Conservation (phyloP, 352 stramenopile genomes). For the Globisporangium recalcitrans region DNA sequence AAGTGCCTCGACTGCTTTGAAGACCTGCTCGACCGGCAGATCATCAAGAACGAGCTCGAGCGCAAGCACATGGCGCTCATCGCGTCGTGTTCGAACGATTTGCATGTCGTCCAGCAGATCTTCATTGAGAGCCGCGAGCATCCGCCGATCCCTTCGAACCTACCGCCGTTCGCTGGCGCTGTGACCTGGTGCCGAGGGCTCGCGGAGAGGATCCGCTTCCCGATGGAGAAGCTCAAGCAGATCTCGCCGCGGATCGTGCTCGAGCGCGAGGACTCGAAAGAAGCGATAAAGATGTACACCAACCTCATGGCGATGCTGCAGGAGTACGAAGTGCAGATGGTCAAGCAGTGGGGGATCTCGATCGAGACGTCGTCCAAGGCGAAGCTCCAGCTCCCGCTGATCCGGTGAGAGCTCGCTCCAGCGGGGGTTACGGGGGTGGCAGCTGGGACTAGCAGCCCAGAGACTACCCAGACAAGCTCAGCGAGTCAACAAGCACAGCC, state of each 20-base stretch:
- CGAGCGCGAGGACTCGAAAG: slow-evolving; percentile 86
- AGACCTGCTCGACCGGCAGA: slow-evolving; percentile 74
- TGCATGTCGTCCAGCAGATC: slow-evolving; percentile 84
- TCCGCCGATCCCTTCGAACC: slow-evolving; percentile 85
- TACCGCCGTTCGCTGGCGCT: slow-evolving; percentile 87
- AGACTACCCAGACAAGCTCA: neutral
- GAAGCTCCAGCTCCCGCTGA: slow-evolving; percentile 86
- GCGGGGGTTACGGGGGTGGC: neutral
- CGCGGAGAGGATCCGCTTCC: slow-evolving; percentile 80
- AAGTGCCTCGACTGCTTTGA: slow-evolving; percentile 92
- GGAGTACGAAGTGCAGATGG: slow-evolving; percentile 78
- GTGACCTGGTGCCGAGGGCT: slow-evolving; percentile 90
- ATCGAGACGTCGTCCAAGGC: slow-evolving; percentile 78
- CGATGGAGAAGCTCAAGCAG: slow-evolving; percentile 84
- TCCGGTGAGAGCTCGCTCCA: slow-evolving; percentile 40
- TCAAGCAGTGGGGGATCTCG: slow-evolving; percentile 74
- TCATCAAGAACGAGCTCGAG: slow-evolving; percentile 88
- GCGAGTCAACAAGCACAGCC: neutral
- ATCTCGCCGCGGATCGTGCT: slow-evolving; percentile 77
- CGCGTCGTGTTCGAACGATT: slow-evolving; percentile 69
- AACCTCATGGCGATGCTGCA: slow-evolving; percentile 81
- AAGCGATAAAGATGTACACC: slow-evolving; percentile 88
- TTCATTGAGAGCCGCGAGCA: slow-evolving; percentile 85
- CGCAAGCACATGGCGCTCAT: slow-evolving; percentile 82
- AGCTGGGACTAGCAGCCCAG: neutral